Evolutionary conservation across 768 basidiomycete genomes (phyloP).

Genomic region (Lactarius sp.): DNA sequence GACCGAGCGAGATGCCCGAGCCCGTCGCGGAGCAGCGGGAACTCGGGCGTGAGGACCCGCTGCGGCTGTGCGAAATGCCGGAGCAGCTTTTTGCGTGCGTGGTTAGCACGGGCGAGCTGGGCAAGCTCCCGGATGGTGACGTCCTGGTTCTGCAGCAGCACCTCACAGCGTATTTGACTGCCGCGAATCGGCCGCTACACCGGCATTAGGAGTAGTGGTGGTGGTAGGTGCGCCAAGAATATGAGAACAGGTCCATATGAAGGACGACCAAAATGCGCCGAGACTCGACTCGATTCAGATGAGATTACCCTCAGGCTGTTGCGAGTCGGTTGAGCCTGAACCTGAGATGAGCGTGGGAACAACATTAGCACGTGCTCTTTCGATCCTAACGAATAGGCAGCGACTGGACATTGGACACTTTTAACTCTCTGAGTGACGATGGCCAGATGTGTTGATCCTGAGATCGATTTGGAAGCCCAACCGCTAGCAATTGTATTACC

Average conservation of each 20-base stretch:
- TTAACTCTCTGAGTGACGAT: not conserved
- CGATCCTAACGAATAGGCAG: too few relatives aligned
- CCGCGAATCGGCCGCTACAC: not conserved
- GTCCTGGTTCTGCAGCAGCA: constrained; percentile 9
- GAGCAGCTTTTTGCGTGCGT: not conserved
- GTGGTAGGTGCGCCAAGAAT: not conserved
- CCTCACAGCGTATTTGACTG: constrained; percentile 2
- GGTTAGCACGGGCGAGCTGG: constrained; percentile 6
- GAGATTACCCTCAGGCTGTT: too few relatives aligned
- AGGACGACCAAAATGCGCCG: not conserved
- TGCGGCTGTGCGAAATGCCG: not conserved
- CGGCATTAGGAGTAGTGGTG: not conserved
- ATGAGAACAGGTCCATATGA: not conserved
- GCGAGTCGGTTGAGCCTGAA: too few relatives aligned
- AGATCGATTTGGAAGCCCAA: not conserved
- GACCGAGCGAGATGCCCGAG: constrained; percentile 13
- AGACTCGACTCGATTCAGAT: too few relatives aligned
- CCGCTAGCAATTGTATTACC: too few relatives aligned
- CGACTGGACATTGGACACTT: too few relatives aligned
- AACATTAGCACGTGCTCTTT: too few relatives aligned
- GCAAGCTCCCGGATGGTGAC: constrained; percentile 1
- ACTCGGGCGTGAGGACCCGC: not conserved
- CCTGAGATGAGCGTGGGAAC: too few relatives aligned
- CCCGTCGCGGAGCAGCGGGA: constrained; percentile 24
- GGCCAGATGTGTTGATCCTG: not conserved